Evolutionary conservation across 768 basidiomycete genomes (phyloP), one percentile per base, ranked within the genome.

Genomic region (Kwoniella europaea): DNA sequence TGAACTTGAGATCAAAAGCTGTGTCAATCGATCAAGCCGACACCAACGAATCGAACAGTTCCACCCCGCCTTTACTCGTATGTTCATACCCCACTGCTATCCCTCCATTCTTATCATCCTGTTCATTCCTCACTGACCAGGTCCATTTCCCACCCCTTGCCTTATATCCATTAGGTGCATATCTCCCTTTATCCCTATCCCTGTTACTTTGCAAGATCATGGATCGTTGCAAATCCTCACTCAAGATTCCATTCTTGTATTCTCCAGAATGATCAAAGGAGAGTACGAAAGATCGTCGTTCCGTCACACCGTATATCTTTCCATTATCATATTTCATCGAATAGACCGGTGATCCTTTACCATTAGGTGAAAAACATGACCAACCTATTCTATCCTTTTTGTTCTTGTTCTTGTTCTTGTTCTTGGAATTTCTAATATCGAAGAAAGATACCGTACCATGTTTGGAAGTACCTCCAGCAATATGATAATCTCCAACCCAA

Each of bases 271-370:
- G 73, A 66, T 80, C 76, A 41, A 80, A 78, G n/a, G 77, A 64
- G 2, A 78, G 35, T 4, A 74, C 68, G 65, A 80, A 80, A 6
- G 70, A 71, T 41, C 80, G 55, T 15, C 58, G 43, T 64, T 79
- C 78, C 10, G 78, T 77, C 15, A 78, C 77, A 10, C 79, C 79
- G 71, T 72, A 80, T 35, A 80, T 16, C 42, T 71, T 72, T 4
- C 77, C 77, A 41, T 75, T 75, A 54, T 78, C 77, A 3, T 69
- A 73, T 65, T 67, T 60, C 10, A 81, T 54, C 20, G 65, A 44
- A 63, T 81, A 81, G 22, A 81, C 80, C 4, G 80, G 80, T 13
- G 76, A 77, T 5, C 75, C 75, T 67, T 76, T 79, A 7, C 80
- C 78, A 15, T 78, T 76, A 3, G 80, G 78, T 12, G 78, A 72